Evolutionary conservation across 2,329 filamentous ascomycete species (phyloP).

Genomic region (Rhynchosporium secalis): DNA sequence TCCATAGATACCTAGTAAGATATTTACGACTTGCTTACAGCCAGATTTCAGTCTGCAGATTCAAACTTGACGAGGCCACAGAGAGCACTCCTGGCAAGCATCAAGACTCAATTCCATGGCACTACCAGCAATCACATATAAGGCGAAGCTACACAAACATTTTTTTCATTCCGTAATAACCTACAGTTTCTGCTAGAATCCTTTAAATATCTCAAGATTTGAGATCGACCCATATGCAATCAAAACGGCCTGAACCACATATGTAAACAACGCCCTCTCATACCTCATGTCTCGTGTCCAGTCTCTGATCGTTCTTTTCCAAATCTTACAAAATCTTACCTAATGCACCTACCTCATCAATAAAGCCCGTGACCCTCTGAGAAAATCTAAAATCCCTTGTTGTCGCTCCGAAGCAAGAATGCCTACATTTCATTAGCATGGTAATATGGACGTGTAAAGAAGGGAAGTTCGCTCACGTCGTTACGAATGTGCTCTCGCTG

Average conservation of each 20-base stretch:
- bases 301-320: background rate
- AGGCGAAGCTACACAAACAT: background rate
- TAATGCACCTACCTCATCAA: background rate
- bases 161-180: background rate
- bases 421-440: constrained; percentile 7
- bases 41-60: too few species aligned
- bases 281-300: background rate
- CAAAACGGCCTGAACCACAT: background rate
- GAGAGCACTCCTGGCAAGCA: too few species aligned
- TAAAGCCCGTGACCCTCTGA: background rate
- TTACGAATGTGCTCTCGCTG: constrained; percentile 21
- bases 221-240: background rate
- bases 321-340: background rate
- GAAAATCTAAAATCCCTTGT: constrained; percentile 16
- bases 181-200: background rate
- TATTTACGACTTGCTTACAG: too few species aligned
- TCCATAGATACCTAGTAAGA: too few species aligned
- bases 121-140: too few species aligned
- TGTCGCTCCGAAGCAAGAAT: constrained; percentile 22
- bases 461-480: constrained; percentile 21
- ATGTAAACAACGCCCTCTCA: background rate
- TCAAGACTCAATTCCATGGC: too few species aligned
- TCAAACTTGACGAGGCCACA: too few species aligned
- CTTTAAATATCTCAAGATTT: background rate
- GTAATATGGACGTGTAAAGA: background rate